Evolutionary conservation across 345 rosid species (phyloP), one percentile per base, ranked within the genome.

Genomic region (Eutrema japonicum): DNA sequence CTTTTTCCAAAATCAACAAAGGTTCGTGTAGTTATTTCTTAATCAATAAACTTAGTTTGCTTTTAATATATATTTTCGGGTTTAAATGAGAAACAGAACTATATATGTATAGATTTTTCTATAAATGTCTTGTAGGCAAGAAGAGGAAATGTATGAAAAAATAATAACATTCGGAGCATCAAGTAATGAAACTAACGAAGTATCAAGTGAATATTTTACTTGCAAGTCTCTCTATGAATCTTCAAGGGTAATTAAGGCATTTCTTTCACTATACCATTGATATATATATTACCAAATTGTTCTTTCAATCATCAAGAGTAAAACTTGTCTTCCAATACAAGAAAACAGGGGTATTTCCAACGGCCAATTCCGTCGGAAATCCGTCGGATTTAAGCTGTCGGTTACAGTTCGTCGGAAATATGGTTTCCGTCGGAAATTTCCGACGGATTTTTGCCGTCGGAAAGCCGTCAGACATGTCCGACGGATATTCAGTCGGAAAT

Each of bases 161-260:
- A 61, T 75, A 52, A 68, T 75, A 38, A 61, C 79, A 68, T 75
- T 75, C 62, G 79, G 79, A 36, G 74, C 68, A 53, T 61, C 74
- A 16, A 69, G 63, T 69, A 12, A 46, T 32, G 68, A 35, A 68
- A 30, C 13, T 32, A 54, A 52, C 42, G 69, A 68, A 36, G 50
- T 16, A 53, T 43, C 68, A 50, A 66, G 60, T 41, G 73, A 50
- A 32, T 74, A 66, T 22, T 58, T 66, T 50, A 74, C 64, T 5
- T 75, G 73, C 68, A 61, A 61, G 35, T 43, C 74, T 43, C 79
- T 68, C 57, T 75, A 51, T 68, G 69, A 68, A 61, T 52, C 74
- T 68, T 75, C 78, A 60, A 68, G 12, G 69, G 78, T 75, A 75
- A 68, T 26, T 75, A 75, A 68, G 53, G 32, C 63, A 54, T 58